Conservation (phyloP, 2,329 filamentous ascomycete genomes). For the Annulohypoxylon truncatum region DNA sequence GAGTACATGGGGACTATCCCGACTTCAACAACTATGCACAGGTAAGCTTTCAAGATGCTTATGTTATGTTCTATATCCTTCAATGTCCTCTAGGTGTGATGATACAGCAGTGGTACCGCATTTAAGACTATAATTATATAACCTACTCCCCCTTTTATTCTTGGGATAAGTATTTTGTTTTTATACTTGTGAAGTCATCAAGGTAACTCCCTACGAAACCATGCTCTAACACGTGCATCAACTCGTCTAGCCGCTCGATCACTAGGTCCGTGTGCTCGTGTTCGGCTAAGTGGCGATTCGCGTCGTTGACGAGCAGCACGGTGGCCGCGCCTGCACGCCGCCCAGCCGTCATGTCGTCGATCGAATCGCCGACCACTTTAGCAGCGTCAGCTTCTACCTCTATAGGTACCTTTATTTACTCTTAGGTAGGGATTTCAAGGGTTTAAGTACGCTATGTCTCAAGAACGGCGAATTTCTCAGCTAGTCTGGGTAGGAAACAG, state of each 20-base stretch:
- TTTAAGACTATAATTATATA: not conserved
- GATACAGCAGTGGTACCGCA: not conserved
- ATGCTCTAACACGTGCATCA: conserved; percentile 78
- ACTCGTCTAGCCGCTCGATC: conserved; percentile 77
- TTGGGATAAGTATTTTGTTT: not conserved
- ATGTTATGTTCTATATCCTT: not conserved
- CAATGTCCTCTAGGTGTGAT: not conserved
- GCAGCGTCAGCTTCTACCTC: not conserved
- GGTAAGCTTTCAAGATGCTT: not conserved
- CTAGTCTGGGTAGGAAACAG: not conserved
- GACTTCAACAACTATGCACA: not conserved
- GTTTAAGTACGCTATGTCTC: not conserved
- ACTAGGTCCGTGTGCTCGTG: conserved; percentile 83
- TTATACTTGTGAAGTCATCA: not conserved
- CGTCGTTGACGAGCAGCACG: conserved; percentile 86
- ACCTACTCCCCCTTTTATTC: not conserved
- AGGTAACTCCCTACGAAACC: conserved; percentile 68
- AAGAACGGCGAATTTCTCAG: not conserved
- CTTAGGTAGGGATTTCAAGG: too few species aligned
- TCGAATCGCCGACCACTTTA: conserved; percentile 76
- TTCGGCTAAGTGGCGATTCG: conserved; percentile 75
- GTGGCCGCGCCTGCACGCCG: conserved; percentile 86
- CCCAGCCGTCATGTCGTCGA: conserved; percentile 94
- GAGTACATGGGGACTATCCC: not conserved
- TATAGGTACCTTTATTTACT: not conserved